Base-by-base conservation (phyloP, 1,284 basidiomycete species). In the Waitea zeae region DNA sequence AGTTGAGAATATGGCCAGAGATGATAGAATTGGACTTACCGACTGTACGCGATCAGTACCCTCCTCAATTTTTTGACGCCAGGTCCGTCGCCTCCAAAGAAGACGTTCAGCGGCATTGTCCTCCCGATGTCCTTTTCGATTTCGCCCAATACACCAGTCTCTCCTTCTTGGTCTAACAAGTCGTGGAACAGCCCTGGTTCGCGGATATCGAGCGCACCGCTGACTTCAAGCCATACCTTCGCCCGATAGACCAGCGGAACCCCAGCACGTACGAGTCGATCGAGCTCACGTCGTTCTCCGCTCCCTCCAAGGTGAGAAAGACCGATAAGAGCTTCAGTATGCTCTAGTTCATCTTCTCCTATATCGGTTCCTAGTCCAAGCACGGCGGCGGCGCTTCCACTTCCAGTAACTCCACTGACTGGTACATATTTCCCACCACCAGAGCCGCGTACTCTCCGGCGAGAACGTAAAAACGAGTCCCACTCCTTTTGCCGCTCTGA, bases 21-120 rank as follows among this genome's bases (percentile, higher is more conserved):
- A 38, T 34, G 24, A 26, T n/a, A 41, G 22, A 36, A 15, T 20
- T 17, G 26, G 12, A 7, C 77, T 51, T 41, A 84, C 84, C 86
- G 78, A 46, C 88, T 88, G 52, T 93, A 97, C 0, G 90, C 93
- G 17, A 70, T 73, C 48, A 98, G 61, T 29, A 98, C 81, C 39
- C 90, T 65, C 27, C 92, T 65, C 36, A 98, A 56, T 57, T 98
- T 98, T 35, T 78, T 68, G 5, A 97, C 89, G 1, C 95, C 95
- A 0, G 78, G 83, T 0, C 93, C 92, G 49, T 92, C 86, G 1
- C 90, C 84, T 1, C 89, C 93, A 55, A 97, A 98, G 58, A 93
- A 98, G 22, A 97, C 68, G 49, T 97, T 97, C 29, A 92, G 61
- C 0, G 93, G 93, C 79, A 97, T 95, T 28, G 87, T 93, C 52